Evolutionary conservation across 1,284 basidiomycete genomes (phyloP).

Genomic region (Trametes hirsuta): DNA sequence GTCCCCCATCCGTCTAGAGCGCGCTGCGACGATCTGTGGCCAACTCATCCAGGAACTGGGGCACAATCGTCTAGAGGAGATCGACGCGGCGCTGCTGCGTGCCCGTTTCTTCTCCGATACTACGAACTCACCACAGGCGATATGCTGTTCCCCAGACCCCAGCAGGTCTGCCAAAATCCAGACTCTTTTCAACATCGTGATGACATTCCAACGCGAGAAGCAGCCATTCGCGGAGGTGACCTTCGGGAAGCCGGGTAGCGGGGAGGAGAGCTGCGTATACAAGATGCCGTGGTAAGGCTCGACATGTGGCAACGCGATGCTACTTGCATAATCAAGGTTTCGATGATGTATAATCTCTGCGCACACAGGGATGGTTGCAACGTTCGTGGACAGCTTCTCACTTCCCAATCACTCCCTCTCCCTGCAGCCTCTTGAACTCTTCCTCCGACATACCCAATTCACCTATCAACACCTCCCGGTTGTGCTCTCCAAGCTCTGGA

Average conservation of each 20-base stretch:
- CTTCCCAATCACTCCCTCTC: slow-evolving; percentile 49
- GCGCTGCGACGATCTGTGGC: slow-evolving; percentile 32
- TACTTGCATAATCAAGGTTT: too few relatives aligned
- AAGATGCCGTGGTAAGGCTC: slow-evolving; percentile 32
- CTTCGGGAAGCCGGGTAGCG: slow-evolving; percentile 36
- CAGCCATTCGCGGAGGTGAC: slow-evolving; percentile 36
- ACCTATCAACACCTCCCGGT: slow-evolving; percentile 55
- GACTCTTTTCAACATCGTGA: slow-evolving; percentile 42
- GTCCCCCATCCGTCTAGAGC: slow-evolving; percentile 35
- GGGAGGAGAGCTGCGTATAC: slow-evolving; percentile 29
- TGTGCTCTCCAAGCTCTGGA: slow-evolving; percentile 66
- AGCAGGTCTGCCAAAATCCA: slow-evolving; percentile 27
- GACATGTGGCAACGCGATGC: too few relatives aligned
- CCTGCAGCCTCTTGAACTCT: slow-evolving; percentile 48
- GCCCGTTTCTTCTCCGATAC: slow-evolving; percentile 37
- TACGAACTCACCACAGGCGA: slow-evolving; percentile 36
- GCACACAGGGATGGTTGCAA: too few relatives aligned
- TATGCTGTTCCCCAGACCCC: slow-evolving; percentile 35
- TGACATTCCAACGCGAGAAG: slow-evolving; percentile 34
- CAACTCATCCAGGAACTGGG: slow-evolving; percentile 24
- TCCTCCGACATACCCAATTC: slow-evolving; percentile 51
- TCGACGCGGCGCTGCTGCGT: slow-evolving; percentile 30
- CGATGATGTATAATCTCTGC: too few relatives aligned
- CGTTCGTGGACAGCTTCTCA: slow-evolving; percentile 1
- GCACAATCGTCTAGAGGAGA: slow-evolving; percentile 16